Base-by-base conservation (phyloP, 179 eudicot species). In the Corrigiola litoralis region DNA sequence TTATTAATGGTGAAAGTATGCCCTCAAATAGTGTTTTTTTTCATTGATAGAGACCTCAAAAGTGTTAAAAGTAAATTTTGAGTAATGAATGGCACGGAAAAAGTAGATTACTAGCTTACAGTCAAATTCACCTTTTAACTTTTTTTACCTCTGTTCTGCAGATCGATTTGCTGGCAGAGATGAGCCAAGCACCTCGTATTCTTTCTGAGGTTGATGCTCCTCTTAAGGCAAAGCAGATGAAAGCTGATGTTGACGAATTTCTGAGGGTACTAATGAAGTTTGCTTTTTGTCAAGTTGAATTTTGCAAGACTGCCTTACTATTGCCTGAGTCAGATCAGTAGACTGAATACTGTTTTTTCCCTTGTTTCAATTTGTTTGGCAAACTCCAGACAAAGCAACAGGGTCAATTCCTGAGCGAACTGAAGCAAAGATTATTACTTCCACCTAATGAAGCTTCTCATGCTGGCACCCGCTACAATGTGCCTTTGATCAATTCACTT, bases 151-250 rank as follows among this genome's bases (percentile, higher is more conserved):
- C 9, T 16, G 17, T 31, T 37, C 6, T 45, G 44, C 78, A 95
- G 99, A 95, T 95, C 73, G 99, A 95, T 81, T 71, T 91, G 71
- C 76, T 95, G 38, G 84, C 76, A 21, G 99, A 95, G 84, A 91
- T 88, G 81, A 82, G 76, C 72, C 96, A 84, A 65, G 72, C 92
- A 23, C 99, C 97, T 21, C 87, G 95, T 51, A 95, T 95, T 72
- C 88, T 91, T 38, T 91, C 97, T 0, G 99, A 91, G 60, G 89
- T 88, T 59, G 99, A 95, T 66, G 92, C 83, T 14, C 84, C 84
- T 62, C 81, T 88, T 38, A 91, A 87, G 81, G 80, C 86, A 61
- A 88, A 91, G 75, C 96, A 86, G 66, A 86, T 95, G 68, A 95
- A 88, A 78, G 75, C 77, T 74, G 99, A 95, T 56, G 83, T 88